Evolutionary conservation across 352 stramenopile genomes (phyloP).

Genomic region (Saprolegnia diclina): DNA sequence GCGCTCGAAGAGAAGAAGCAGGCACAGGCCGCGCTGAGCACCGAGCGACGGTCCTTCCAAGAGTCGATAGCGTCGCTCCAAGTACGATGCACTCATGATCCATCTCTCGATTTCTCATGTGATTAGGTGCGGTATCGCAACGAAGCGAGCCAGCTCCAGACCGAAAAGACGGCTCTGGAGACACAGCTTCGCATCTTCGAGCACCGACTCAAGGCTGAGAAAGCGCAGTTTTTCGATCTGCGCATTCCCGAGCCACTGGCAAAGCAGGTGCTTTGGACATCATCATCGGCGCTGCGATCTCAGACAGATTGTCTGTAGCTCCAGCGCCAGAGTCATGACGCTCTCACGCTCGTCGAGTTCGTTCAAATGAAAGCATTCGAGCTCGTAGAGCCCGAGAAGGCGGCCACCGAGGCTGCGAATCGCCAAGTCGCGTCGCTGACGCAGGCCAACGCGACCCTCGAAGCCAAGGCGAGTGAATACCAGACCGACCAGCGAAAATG

Average conservation of each 20-base stretch:
- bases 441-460: neutral
- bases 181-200: constrained; percentile 31
- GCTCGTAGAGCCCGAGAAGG: constrained; percentile 3
- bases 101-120: neutral
- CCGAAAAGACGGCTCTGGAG: constrained; percentile 27
- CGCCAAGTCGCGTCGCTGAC: neutral
- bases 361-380: constrained; percentile 52
- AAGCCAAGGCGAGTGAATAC: neutral
- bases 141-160: constrained; percentile 19
- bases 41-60: constrained; percentile 39
- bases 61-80: constrained; percentile 29
- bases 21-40: constrained; percentile 41
- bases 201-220: constrained; percentile 54
- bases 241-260: constrained; percentile 59
- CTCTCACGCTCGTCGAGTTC: constrained; percentile 54
- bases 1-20: constrained; percentile 43
- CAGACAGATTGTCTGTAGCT: constrained; percentile 31
- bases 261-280: constrained; percentile 36
- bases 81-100: constrained; percentile 25
- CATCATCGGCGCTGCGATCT: neutral
- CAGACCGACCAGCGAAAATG: constrained; percentile 23
- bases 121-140: neutral
- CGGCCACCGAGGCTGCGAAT: neutral
- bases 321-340: constrained; percentile 41
- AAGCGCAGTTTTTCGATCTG: constrained; percentile 50